phyloP scores from a whole-genome alignment of 176 grass and related monocot genomes.

The Dactylis glomerata region DNA sequence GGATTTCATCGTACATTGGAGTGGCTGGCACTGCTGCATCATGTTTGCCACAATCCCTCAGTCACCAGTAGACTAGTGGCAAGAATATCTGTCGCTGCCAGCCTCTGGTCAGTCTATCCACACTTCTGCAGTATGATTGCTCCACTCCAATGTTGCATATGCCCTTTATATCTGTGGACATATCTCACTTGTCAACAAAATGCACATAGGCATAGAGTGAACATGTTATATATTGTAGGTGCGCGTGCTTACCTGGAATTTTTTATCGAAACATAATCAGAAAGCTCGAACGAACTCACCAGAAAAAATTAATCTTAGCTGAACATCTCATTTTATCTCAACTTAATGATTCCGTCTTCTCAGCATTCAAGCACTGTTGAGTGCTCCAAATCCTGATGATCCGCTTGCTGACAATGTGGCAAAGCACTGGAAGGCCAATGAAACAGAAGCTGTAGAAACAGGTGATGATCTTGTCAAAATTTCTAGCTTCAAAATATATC shows the following conservation, averaged over 20 bases:
- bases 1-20: background rate
- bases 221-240: background rate
- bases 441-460: slow-evolving; percentile 95
- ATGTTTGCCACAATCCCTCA: slow-evolving; percentile 4
- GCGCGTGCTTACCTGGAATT: background rate
- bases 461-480: slow-evolving; percentile 31
- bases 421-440: slow-evolving; percentile 95
- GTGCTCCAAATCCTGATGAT: slow-evolving; percentile 95
- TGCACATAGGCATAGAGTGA: background rate
- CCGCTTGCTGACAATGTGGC: slow-evolving; percentile 94
- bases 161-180: background rate
- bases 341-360: slow-evolving; percentile 16
- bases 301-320: background rate
- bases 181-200: background rate
- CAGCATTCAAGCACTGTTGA: slow-evolving; percentile 94
- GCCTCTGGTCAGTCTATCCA: background rate
- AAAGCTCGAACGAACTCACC: background rate
- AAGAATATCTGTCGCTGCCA: background rate
- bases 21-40: background rate
- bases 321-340: background rate
- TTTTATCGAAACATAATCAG: background rate
- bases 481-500: background rate
- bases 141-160: background rate
- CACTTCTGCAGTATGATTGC: background rate
- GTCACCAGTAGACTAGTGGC: background rate